phyloP scores from a whole-genome alignment of 352 stramenopile genomes.

The Globisporangium rhizosaccharum region DNA sequence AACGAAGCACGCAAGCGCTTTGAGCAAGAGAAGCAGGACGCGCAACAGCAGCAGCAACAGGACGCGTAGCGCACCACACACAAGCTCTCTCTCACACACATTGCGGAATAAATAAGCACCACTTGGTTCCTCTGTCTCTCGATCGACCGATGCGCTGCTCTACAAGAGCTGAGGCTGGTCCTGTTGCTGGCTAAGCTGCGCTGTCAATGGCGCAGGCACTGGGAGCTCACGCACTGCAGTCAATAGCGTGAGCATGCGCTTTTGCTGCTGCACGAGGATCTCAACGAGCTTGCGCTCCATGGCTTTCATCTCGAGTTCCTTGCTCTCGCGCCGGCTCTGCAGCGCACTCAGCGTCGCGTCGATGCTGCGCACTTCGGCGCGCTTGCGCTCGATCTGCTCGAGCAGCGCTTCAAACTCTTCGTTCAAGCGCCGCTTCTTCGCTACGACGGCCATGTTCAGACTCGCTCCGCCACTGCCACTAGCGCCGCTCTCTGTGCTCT shows the following conservation, averaged over 20 bases:
- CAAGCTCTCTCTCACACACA: no score
- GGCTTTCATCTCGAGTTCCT: slow-evolving; percentile 69
- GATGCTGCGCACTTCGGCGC: slow-evolving; percentile 43
- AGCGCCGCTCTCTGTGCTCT: slow-evolving; percentile 6
- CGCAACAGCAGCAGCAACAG: slow-evolving; percentile 11
- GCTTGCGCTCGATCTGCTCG: slow-evolving; percentile 70
- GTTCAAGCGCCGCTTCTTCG: slow-evolving; percentile 77
- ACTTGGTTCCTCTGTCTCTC: neutral
- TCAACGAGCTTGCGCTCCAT: slow-evolving; percentile 80
- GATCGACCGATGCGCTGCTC: no score
- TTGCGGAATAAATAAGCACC: no score
- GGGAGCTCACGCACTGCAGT: slow-evolving; percentile 35
- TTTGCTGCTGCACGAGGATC: slow-evolving; percentile 83
- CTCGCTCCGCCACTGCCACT: slow-evolving; percentile 4
- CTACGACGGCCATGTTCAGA: slow-evolving; percentile 58
- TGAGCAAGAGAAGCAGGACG: slow-evolving; percentile 30
- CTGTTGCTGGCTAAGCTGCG: neutral
- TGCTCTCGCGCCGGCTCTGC: slow-evolving; percentile 47
- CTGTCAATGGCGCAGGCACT: slow-evolving; percentile 3
- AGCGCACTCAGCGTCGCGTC: slow-evolving; percentile 61
- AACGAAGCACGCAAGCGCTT: slow-evolving; percentile 56
- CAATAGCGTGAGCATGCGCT: slow-evolving; percentile 58
- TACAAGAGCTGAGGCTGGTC: neutral
- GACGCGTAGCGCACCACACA: neutral
- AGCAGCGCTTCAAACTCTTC: slow-evolving; percentile 77